Evolutionary conservation across 805 yeast genomes (phyloP).

Genomic region (Lipomyces starkeyi): DNA sequence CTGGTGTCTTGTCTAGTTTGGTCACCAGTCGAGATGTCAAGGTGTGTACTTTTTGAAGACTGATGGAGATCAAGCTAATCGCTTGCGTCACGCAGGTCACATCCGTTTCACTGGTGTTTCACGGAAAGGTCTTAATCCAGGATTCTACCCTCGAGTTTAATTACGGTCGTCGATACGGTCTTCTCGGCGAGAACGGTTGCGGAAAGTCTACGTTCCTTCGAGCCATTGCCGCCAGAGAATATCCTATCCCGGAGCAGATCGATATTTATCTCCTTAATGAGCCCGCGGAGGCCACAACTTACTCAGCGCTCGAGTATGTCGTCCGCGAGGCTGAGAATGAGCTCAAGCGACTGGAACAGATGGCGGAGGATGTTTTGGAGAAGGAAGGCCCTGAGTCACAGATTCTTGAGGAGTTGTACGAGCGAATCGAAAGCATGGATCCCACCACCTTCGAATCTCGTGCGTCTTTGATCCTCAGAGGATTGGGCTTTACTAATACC

Average conservation of each 20-base stretch:
- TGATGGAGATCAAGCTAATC: not conserved
- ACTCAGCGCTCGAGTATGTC: constrained; percentile 91
- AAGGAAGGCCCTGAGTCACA: constrained; percentile 94
- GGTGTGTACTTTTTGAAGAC: constrained; percentile 53
- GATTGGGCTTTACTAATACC: constrained; percentile 90
- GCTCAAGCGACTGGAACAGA: constrained; percentile 86
- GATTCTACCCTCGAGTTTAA: constrained; percentile 92
- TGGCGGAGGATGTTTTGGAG: constrained; percentile 86
- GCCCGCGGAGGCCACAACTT: constrained; percentile 95
- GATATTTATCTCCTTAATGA: constrained; percentile 94
- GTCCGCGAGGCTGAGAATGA: constrained; percentile 95
- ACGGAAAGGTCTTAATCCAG: constrained; percentile 94
- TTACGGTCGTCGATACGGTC: constrained; percentile 97
- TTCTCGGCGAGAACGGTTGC: constrained; percentile 98
- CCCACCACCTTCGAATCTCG: constrained; percentile 95
- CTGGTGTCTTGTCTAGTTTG: constrained; percentile 93
- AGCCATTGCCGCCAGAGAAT: constrained; percentile 94
- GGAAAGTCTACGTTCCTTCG: constrained; percentile 96
- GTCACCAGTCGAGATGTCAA: constrained; percentile 93
- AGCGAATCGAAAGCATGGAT: constrained; percentile 94
- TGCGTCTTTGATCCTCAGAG: constrained; percentile 93
- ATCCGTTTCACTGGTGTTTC: constrained; percentile 90
- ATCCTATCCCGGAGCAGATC: constrained; percentile 88
- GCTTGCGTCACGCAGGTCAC: constrained; percentile 27
- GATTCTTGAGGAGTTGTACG: constrained; percentile 84